Evolutionary conservation across 1,139 yeast genomes (phyloP).

Genomic region (Arxiozyma heterogenica): DNA sequence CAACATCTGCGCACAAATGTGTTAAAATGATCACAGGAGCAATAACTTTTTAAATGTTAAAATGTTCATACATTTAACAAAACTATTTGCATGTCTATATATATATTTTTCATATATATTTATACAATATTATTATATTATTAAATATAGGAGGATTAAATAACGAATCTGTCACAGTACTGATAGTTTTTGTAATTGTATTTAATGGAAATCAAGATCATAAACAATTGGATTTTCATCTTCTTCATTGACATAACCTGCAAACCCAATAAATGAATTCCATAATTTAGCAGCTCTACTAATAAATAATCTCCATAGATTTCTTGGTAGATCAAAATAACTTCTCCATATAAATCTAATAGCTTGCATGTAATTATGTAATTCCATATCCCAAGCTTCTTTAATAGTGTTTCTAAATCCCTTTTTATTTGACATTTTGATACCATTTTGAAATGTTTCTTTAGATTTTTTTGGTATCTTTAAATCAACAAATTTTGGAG

Average conservation of each 20-base stretch:
- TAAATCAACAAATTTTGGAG: constrained; percentile 19
- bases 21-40: too few species aligned
- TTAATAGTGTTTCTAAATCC: constrained; percentile 9
- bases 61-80: too few species aligned
- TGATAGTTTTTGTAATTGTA: background rate
- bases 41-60: too few species aligned
- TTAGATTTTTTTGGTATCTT: constrained; percentile 20
- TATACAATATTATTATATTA: background rate
- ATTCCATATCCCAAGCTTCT: constrained; percentile 45
- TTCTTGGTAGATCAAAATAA: constrained; percentile 61
- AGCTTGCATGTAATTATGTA: constrained; percentile 52
- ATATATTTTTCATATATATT: too few species aligned
- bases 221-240: constrained; percentile 26
- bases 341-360: constrained; percentile 56
- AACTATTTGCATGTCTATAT: background rate
- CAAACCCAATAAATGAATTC: constrained; percentile 62
- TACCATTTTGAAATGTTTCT: background rate
- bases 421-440: constrained; percentile 9
- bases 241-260: constrained; percentile 21
- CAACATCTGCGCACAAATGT: background rate
- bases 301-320: constrained; percentile 44
- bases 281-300: constrained; percentile 50
- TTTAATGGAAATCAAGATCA: constrained; percentile 17
- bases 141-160: too few species aligned
- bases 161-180: background rate